These are phyloP conservation scores for Sphaerobolus stellatus DNA, from an alignment of 1,284 basidiomycete species.

Conservation along the genomic window DNA sequence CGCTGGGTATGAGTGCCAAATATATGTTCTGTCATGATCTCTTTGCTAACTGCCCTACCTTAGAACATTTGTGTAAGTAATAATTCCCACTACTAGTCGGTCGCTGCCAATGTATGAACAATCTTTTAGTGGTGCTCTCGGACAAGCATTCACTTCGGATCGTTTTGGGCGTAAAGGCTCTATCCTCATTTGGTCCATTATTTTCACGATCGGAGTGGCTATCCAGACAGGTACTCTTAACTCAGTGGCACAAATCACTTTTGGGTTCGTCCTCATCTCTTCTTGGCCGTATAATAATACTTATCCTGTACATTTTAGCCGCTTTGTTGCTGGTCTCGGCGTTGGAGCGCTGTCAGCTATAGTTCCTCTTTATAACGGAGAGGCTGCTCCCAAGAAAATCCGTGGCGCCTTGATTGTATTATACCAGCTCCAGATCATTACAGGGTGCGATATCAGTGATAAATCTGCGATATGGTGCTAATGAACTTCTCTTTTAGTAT, in stretches of 20 bases:
- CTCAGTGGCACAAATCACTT: constrained; percentile 64
- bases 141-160: constrained; percentile 76
- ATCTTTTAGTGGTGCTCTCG: constrained; percentile 58
- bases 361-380: constrained; percentile 79
- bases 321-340: constrained; percentile 70
- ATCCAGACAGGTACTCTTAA: constrained; percentile 67
- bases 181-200: constrained; percentile 73
- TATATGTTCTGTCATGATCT: neutral
- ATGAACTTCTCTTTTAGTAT: constrained; percentile 40
- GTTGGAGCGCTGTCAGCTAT: constrained; percentile 80
- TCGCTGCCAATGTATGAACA: neutral
- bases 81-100: neutral
- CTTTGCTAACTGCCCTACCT: constrained; percentile 4
- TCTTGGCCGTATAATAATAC: no score
- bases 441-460: constrained; percentile 44
- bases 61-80: constrained; percentile 60
- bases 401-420: constrained; percentile 72
- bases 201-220: constrained; percentile 70
- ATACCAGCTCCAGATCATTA: constrained; percentile 75
- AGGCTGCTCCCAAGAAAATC: constrained; percentile 74
- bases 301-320: constrained; percentile 38
- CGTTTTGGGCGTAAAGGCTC: constrained; percentile 68
- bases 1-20: constrained; percentile 52
- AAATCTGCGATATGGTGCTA: neutral
- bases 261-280: constrained; percentile 37